Conservation (phyloP, 1,139 yeast species). For the Zygosaccharomyces pseudobailii region DNA sequence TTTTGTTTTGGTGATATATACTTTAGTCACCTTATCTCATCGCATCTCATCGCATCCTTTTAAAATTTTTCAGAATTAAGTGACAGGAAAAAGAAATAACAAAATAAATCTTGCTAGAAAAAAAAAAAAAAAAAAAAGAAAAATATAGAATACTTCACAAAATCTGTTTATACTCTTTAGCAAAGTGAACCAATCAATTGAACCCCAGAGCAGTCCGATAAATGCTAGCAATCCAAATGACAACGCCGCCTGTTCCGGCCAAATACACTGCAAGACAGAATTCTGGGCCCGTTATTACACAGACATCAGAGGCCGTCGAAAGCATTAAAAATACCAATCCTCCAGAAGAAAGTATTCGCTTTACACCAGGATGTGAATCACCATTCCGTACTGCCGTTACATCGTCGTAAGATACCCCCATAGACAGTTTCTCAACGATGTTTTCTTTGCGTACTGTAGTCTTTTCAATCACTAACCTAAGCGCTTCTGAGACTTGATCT, state of each 20-base stretch:
- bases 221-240: conserved; percentile 9
- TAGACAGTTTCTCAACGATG: neutral
- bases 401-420: neutral
- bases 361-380: conserved; percentile 6
- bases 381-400: neutral
- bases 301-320: conserved; percentile 12
- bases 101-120: neutral
- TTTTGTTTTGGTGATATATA: no score
- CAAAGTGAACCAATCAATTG: neutral
- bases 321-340: conserved; percentile 12
- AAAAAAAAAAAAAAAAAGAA: no score
- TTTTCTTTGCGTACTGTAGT: neutral
- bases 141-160: neutral
- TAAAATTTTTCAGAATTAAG: conserved; percentile 10
- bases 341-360: conserved; percentile 8
- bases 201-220: conserved; percentile 6
- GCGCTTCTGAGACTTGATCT: conserved; percentile 3
- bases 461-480: neutral
- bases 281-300: conserved; percentile 8
- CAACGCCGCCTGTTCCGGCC: conserved; percentile 11
- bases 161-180: no score
- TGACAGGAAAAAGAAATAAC: conserved; percentile 1
- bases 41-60: conserved; percentile 8
- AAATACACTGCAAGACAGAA: conserved; percentile 11
- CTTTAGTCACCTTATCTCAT: conserved; percentile 1